Conservation (phyloP, 129 eudicot species). For the Ambrosia artemisiifolia region DNA sequence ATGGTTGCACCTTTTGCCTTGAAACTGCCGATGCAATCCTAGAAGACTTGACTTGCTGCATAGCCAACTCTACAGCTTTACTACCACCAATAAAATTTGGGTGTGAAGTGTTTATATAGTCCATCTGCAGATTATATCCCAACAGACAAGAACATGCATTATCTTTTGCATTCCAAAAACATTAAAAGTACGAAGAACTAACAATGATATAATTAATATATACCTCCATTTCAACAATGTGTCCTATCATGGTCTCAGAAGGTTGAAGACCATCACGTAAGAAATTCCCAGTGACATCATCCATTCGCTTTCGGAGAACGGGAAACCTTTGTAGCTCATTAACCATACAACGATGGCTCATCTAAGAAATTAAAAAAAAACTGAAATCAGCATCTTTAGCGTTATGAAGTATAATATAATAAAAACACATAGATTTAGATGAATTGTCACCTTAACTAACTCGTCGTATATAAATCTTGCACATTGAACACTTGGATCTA, state of each 20-base stretch:
- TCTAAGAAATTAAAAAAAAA: conserved; percentile 40
- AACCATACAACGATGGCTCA: conserved; percentile 92
- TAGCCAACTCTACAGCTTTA: conserved; percentile 79
- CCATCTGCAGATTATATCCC: conserved; percentile 56
- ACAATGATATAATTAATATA: background rate
- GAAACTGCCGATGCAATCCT: conserved; percentile 47
- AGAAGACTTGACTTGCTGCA: conserved; percentile 59
- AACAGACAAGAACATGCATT: background rate
- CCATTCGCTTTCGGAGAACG: conserved; percentile 85
- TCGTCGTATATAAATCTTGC: conserved; percentile 94
- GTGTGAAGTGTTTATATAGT: conserved; percentile 96
- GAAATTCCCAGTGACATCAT: conserved; percentile 76
- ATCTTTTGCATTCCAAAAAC: background rate
- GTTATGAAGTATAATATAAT: background rate
- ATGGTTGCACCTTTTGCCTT: conserved; percentile 53
- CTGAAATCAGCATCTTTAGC: conserved; percentile 5
- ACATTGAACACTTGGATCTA: conserved; percentile 99
- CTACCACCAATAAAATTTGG: conserved; percentile 96
- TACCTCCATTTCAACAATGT: conserved; percentile 99
- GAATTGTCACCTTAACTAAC: conserved; percentile 67
- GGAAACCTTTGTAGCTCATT: conserved; percentile 93
- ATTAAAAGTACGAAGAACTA: background rate
- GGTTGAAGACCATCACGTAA: conserved; percentile 97
- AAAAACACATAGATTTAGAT: background rate
- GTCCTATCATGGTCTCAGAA: conserved; percentile 94